Conservation (phyloP, 805 yeast species). For the Kuraishia floccosa region DNA sequence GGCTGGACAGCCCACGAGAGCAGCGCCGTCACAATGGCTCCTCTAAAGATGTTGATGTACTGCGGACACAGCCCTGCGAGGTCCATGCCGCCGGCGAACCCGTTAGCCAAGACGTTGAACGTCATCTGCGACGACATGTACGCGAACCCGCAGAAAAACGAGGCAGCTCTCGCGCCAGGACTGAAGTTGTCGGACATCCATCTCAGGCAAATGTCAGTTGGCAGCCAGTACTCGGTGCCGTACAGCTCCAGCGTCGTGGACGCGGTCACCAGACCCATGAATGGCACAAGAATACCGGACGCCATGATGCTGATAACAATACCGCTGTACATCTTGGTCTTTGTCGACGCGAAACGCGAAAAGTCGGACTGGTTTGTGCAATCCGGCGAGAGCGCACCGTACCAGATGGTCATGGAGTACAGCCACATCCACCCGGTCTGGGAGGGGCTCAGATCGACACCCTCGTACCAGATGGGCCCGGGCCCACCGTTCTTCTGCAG, state of each 20-base stretch:
- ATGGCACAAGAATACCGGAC: constrained; percentile 18
- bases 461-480: constrained; percentile 1
- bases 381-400: constrained; percentile 26
- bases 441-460: constrained; percentile 3
- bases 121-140: constrained; percentile 24
- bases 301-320: constrained; percentile 20
- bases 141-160: constrained; percentile 30
- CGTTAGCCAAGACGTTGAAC: constrained; percentile 25
- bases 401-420: constrained; percentile 24
- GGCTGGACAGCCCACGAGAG: constrained; percentile 25
- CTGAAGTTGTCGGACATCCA: constrained; percentile 28
- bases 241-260: constrained; percentile 26
- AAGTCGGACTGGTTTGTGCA: constrained; percentile 23
- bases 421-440: constrained; percentile 28
- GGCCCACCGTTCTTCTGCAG: no score
- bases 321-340: constrained; percentile 13
- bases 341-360: constrained; percentile 16
- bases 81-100: constrained; percentile 38
- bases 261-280: constrained; percentile 33
- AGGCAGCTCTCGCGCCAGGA: constrained; percentile 32
- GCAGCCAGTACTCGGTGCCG: constrained; percentile 31
- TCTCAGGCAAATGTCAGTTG: constrained; percentile 24
- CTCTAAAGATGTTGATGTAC: constrained; percentile 30
- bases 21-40: constrained; percentile 26
- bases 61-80: constrained; percentile 34